Conservation (phyloP, 495 filamentous ascomycete genomes). For the Darksidea phi region DNA sequence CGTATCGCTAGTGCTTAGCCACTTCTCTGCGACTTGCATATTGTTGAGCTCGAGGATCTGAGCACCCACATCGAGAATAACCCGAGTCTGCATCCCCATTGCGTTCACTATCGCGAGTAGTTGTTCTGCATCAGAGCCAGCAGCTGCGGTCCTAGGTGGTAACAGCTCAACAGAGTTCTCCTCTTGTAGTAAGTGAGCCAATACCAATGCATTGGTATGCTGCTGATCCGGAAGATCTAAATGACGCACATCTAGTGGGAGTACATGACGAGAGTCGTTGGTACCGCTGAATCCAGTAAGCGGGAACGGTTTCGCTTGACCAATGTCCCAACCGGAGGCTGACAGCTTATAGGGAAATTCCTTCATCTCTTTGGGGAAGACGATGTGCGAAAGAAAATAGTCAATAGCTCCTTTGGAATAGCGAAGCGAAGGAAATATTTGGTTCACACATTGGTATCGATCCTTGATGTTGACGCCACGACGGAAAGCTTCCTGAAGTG, state of each 20-base stretch:
- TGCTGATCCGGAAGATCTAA: slow-evolving; percentile 55
- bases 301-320: slow-evolving; percentile 47
- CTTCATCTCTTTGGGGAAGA: slow-evolving; percentile 66
- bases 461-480: slow-evolving; percentile 64
- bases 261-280: slow-evolving; percentile 59
- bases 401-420: slow-evolving; percentile 56
- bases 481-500: slow-evolving; percentile 37
- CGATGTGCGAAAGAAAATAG: slow-evolving; percentile 60
- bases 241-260: slow-evolving; percentile 58
- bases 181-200: slow-evolving; percentile 54
- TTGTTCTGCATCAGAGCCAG: slow-evolving; percentile 36
- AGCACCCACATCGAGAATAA: slow-evolving; percentile 74
- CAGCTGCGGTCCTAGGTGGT: not conserved
- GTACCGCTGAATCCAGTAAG: slow-evolving; percentile 73
- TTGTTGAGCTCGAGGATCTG: slow-evolving; percentile 68
- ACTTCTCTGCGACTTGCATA: slow-evolving; percentile 50
- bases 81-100: slow-evolving; percentile 48
- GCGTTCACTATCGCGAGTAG: slow-evolving; percentile 50
- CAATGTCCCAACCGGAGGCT: slow-evolving; percentile 70
- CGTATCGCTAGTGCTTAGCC: slow-evolving; percentile 43
- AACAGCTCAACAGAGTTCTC: slow-evolving; percentile 50
- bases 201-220: slow-evolving; percentile 65
- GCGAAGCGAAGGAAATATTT: slow-evolving; percentile 56
- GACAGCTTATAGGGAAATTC: slow-evolving; percentile 65
- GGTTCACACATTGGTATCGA: slow-evolving; percentile 33